Conservation (phyloP, 2,329 filamentous ascomycete species). For the Rutstroemia sp. region DNA sequence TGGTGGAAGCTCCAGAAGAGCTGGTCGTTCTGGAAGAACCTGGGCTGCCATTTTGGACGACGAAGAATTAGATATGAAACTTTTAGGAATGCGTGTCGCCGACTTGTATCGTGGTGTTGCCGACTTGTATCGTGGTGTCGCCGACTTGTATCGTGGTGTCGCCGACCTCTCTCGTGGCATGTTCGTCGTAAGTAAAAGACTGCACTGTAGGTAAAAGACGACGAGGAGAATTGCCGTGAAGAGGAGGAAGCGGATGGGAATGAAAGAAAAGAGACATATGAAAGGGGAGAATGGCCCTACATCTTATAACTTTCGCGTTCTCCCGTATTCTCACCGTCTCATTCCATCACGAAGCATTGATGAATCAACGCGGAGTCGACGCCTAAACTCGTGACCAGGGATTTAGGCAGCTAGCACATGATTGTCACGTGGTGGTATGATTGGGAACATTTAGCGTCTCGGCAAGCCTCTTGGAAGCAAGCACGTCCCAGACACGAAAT, state of each 20-base stretch:
- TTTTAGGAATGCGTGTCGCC: not conserved
- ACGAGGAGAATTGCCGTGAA: too few species aligned
- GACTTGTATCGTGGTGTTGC: not conserved
- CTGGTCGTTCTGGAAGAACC: not conserved
- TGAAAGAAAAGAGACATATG: too few species aligned
- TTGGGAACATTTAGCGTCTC: not conserved
- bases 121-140: not conserved
- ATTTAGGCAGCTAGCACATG: not conserved
- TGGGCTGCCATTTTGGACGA: not conserved
- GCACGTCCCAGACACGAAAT: not conserved
- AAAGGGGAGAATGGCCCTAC: too few species aligned
- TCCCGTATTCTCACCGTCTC: not conserved
- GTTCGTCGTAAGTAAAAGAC: too few species aligned
- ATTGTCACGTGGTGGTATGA: not conserved
- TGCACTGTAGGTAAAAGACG: too few species aligned
- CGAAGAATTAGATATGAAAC: not conserved
- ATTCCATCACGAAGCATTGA: not conserved
- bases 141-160: not conserved
- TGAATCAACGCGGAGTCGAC: not conserved
- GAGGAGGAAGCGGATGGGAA: too few species aligned
- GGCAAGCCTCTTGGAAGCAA: not conserved
- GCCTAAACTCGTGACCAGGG: not conserved
- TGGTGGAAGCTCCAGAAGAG: slow-evolving; percentile 19
- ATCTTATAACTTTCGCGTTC: not conserved
- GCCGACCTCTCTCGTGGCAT: too few species aligned